These are phyloP conservation scores for Lentithecium fluviatile DNA, from an alignment of 495 filamentous ascomycete genomes.

Conservation along the genomic window DNA sequence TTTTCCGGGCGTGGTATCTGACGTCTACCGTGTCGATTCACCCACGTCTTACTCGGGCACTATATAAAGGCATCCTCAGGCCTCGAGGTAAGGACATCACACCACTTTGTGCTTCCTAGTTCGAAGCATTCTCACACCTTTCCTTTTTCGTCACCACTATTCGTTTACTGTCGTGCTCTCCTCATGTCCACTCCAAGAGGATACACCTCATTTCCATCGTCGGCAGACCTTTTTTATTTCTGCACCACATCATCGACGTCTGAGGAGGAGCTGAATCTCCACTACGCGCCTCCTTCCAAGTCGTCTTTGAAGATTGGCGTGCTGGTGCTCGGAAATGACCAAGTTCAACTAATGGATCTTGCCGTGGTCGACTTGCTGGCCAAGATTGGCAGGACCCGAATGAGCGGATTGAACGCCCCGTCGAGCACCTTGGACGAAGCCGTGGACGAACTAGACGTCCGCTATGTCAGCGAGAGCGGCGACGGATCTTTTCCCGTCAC, in stretches of 20 bases:
- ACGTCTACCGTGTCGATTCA: background rate
- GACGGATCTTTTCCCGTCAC: slow-evolving; percentile 28
- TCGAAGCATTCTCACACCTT: background rate
- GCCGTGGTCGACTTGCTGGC: slow-evolving; percentile 25
- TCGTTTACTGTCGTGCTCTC: slow-evolving; percentile 2
- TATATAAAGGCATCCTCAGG: slow-evolving; percentile 19
- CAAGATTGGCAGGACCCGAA: slow-evolving; percentile 20
- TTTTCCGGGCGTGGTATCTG: background rate
- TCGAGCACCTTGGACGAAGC: slow-evolving; percentile 10
- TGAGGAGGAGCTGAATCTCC: slow-evolving; percentile 26
- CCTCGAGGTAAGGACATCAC: background rate
- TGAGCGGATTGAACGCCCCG: slow-evolving; percentile 17
- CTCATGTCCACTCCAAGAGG: slow-evolving; percentile 14
- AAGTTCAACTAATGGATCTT: slow-evolving; percentile 28
- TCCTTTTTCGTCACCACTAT: slow-evolving; percentile 1
- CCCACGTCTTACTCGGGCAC: background rate
- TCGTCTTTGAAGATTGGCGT: slow-evolving; percentile 29
- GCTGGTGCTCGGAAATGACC: slow-evolving; percentile 18
- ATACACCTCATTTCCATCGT: slow-evolving; percentile 30
- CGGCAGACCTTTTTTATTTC: slow-evolving; percentile 34
- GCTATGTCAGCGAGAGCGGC: slow-evolving; percentile 32
- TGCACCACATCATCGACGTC: slow-evolving; percentile 30
- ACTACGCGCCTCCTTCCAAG: slow-evolving; percentile 27
- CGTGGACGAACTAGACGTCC: slow-evolving; percentile 32
- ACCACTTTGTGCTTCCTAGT: background rate